These are phyloP conservation scores for Eleusine indica DNA, from an alignment of 176 grass and related monocot species.

Conservation along the genomic window DNA sequence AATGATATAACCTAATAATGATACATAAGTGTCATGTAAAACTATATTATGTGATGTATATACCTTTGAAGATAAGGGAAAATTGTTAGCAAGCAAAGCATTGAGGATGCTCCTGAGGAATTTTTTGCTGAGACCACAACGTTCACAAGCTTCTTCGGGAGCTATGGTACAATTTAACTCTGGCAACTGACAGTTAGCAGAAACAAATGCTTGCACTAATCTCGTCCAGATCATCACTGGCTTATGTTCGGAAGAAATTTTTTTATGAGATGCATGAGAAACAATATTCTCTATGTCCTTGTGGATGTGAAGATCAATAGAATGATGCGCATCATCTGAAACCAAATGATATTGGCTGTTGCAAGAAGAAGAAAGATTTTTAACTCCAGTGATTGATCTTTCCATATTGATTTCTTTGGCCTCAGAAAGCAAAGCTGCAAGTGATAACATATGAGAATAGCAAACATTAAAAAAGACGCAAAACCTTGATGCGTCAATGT, in stretches of 20 bases:
- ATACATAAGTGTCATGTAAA: neutral
- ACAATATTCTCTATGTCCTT: conserved; percentile 45
- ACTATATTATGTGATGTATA: neutral
- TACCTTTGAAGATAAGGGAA: conserved; percentile 36
- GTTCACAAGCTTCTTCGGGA: conserved; percentile 34
- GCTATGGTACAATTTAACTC: conserved; percentile 1
- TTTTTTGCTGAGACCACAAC: conserved; percentile 27
- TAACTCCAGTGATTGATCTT: neutral
- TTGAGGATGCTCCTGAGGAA: conserved; percentile 6
- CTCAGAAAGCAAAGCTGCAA: conserved; percentile 53
- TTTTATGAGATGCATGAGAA: conserved; percentile 7
- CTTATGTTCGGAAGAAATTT: conserved; percentile 37
- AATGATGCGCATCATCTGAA: neutral
- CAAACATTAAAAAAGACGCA: neutral
- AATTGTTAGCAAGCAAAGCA: conserved; percentile 1
- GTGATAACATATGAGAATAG: neutral
- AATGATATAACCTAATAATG: neutral
- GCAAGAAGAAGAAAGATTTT: conserved; percentile 11
- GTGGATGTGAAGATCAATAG: conserved; percentile 32
- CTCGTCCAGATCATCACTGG: conserved; percentile 36
- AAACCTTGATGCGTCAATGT: neutral
- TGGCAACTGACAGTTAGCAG: neutral
- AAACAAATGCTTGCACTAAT: conserved; percentile 37
- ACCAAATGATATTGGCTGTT: neutral
- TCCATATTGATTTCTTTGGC: conserved; percentile 36